Conservation (phyloP, 805 yeast species). For the Pichia nanzhaoensis region DNA sequence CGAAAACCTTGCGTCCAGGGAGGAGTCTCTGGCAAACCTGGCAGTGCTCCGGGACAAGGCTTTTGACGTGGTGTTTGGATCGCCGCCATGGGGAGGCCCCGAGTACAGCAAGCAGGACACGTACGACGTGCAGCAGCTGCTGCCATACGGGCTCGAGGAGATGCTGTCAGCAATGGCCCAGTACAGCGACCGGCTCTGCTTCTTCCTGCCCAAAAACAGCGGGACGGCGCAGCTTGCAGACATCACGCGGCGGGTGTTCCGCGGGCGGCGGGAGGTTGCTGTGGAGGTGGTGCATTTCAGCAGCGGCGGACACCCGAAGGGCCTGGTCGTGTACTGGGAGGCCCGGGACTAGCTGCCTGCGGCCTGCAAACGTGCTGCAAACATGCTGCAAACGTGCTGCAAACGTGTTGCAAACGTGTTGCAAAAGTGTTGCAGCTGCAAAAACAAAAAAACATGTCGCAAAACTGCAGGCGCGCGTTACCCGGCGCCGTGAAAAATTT, state of each 20-base stretch:
- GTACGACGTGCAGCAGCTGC: conserved; percentile 39
- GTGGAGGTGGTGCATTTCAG: background rate
- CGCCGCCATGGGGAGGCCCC: conserved; percentile 90
- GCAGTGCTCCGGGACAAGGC: conserved; percentile 11
- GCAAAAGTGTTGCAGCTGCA: no score
- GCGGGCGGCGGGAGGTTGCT: conserved; percentile 17
- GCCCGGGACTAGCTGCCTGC: no score
- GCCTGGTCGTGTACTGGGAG: conserved; percentile 3
- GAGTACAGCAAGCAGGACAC: conserved; percentile 35
- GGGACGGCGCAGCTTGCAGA: conserved; percentile 43
- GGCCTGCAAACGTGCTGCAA: no score
- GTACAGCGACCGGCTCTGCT: conserved; percentile 41
- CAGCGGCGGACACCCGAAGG: background rate
- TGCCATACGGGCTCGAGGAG: conserved; percentile 42
- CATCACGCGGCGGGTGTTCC: conserved; percentile 40
- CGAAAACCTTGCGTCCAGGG: conserved; percentile 1
- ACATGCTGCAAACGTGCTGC: no score
- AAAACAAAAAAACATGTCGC: no score
- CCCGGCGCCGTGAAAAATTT: no score
- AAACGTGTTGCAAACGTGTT: no score
- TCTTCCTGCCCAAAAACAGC: conserved; percentile 59
- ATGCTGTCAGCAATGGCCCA: conserved; percentile 36
- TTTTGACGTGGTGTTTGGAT: conserved; percentile 54
- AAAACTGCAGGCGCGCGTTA: no score
- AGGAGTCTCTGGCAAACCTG: conserved; percentile 2